These are phyloP conservation scores for Salix viminalis DNA, from an alignment of 345 rosid species.

Conservation along the genomic window DNA sequence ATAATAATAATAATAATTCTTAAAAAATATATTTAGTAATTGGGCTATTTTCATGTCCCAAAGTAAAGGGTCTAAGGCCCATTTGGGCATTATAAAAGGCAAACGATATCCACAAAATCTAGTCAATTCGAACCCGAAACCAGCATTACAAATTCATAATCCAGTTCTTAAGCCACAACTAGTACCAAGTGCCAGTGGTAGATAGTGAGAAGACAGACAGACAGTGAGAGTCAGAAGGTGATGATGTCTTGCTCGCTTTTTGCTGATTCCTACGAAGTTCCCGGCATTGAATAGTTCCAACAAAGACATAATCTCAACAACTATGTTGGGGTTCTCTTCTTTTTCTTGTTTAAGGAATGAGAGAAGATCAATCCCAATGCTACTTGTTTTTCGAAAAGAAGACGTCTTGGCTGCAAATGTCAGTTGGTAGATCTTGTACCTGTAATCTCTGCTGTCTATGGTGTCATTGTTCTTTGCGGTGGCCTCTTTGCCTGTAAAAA, in stretches of 20 bases:
- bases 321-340: not conserved
- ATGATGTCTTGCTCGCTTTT: not conserved
- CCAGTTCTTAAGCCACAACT: not conserved
- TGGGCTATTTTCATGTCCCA: not conserved
- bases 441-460: conserved; percentile 60
- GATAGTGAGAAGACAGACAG: not conserved
- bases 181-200: not conserved
- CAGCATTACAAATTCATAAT: not conserved
- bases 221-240: not conserved
- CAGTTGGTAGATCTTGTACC: conserved; percentile 63
- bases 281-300: not conserved
- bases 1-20: too few species aligned
- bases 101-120: not conserved
- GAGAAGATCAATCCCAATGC: conserved; percentile 8
- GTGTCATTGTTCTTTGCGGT: conserved; percentile 59
- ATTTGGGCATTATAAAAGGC: not conserved
- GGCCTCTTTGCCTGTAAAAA: conserved; percentile 74
- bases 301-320: not conserved
- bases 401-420: conserved; percentile 42
- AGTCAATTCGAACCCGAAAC: not conserved
- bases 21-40: not conserved
- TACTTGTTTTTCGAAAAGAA: not conserved
- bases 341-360: not conserved
- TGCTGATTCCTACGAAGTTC: not conserved
- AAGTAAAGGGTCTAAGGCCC: not conserved